Percentiles rank a stretch among this genome's conserved stretches.
Conservation (phyloP, 306 rosid genomes). For the Vigna angularis region DNA sequence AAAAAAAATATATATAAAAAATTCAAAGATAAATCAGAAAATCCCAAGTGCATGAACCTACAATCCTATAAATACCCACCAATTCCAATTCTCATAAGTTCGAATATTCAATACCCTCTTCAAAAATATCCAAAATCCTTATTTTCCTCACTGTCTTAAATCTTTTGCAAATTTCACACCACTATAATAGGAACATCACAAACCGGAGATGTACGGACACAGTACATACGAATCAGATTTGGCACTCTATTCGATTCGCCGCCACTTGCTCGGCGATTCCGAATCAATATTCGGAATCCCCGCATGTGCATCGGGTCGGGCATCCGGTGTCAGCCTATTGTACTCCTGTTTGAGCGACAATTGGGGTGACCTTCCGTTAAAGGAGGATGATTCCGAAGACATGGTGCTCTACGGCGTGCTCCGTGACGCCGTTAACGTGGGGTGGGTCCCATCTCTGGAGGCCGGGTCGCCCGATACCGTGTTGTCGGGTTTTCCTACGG, state of each 20-base stretch:
- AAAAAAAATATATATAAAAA: background rate
- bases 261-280: constrained; percentile 71
- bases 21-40: background rate
- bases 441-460: constrained; percentile 84
- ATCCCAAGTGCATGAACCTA: constrained; percentile 63
- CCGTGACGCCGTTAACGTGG: constrained; percentile 74
- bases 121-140: background rate
- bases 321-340: constrained; percentile 73
- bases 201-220: constrained; percentile 33
- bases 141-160: background rate
- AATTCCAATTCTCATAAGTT: background rate
- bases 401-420: constrained; percentile 84
- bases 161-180: background rate
- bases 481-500: constrained; percentile 18
- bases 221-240: constrained; percentile 55
- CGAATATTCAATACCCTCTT: constrained; percentile 45
- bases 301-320: constrained; percentile 48
- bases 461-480: constrained; percentile 42
- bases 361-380: constrained; percentile 89
- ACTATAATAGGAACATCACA: background rate
- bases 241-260: constrained; percentile 62
- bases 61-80: constrained; percentile 51
- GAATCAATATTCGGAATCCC: constrained; percentile 49
- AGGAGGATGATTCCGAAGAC: constrained; percentile 88
- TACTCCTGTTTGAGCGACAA: constrained; percentile 70